Evolutionary conservation across 2,329 filamentous ascomycete genomes (phyloP), one percentile per base, ranked within the genome.

Genomic region (Amylocarpus encephaloides): DNA sequence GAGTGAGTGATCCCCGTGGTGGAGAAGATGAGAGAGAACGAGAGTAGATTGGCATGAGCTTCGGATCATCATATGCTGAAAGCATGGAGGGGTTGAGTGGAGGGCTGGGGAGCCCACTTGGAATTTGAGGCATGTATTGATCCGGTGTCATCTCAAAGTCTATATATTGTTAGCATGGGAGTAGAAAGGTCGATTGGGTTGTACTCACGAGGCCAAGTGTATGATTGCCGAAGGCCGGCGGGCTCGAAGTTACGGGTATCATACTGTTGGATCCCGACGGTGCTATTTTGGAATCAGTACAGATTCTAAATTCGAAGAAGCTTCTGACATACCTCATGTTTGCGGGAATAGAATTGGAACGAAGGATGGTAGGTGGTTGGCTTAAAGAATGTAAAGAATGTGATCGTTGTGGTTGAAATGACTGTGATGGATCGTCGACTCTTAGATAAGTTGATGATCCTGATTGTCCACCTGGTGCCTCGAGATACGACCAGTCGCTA

Each of bases 21-120:
- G 80, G 79, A 66, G 80, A 84, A 18, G 74, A 75, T 35, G 79
- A 80, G 41, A 64, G 48, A 34, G 66, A 66, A 49, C 65, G 60
- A 43, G 64, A 48, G 51, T 63, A 66, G 16, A 60, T 53, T 12
- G 62, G 62, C 49, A 62, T 56, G 35, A 63, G 53, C 38, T 64
- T 64, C 13, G 60, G 54, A 44, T 66, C 64, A 33, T 64, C 59
- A 53, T 60, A 64, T 40, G 58, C 58, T 36, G 60, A 57, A 47
- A 62, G 57, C 34, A 60, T 56, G 36, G 56, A 59, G 15, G 56
- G 51, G 38, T 52, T 59, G 22, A 63, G 41, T 22, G 54, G 56
- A 13, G 58, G 52, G 43, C 57, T 63, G 19, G 59, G 52, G 13
- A 53, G 56, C 13, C 57, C 51, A 43, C 57, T 63, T 29, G 59